Evolutionary conservation across 2,329 filamentous ascomycete genomes (phyloP), one percentile per base, ranked within the genome.

Genomic region (Cordyceps javanica): DNA sequence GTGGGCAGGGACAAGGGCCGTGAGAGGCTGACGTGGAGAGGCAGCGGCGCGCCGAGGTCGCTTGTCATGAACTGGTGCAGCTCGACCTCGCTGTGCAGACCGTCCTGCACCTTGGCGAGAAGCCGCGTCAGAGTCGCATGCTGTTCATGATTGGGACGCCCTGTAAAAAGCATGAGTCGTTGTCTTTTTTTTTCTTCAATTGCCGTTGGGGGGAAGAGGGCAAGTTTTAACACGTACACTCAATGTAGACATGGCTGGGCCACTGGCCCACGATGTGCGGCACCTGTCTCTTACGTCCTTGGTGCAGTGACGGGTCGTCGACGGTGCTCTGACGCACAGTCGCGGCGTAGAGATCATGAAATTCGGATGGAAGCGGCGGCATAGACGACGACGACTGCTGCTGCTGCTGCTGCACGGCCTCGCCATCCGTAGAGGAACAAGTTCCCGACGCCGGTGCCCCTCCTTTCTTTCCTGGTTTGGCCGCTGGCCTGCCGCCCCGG

Each of bases 1-100:
- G 89, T 91, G 49, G 77, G 76, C 32, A 99, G 82, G 13, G 86
- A 81, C 52, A 97, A 75, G 0, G 94, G 88, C 6, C 90, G 82
- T 8, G 94, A 97, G 7, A 99, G 80, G 64, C 91, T 96, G 66
- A 99, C 86, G 72, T 99, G 94, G 48, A 99, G 79, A 3, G 93
- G 93, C 51, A 90, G 76, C 5, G 88, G 86, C 6, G 86, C 85
- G 59, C 85, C 89, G 0, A 97, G 81, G 59, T 94, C 89, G 61
- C 87, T 95, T 42, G 81, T 82, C 6, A 97, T 75, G 60, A 94
- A 84, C 61, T 82, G 87, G 61, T 86, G 79, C 19, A 94, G 75
- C 54, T 73, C 64, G n/a, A 70, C 62, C 45, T 66, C 63, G 44
- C 65, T 60, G 19, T 65, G 64, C 8, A 76, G 64, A 10, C 66